phyloP scores from a whole-genome alignment of 257 asterid genomes.

The Lantana camara region DNA sequence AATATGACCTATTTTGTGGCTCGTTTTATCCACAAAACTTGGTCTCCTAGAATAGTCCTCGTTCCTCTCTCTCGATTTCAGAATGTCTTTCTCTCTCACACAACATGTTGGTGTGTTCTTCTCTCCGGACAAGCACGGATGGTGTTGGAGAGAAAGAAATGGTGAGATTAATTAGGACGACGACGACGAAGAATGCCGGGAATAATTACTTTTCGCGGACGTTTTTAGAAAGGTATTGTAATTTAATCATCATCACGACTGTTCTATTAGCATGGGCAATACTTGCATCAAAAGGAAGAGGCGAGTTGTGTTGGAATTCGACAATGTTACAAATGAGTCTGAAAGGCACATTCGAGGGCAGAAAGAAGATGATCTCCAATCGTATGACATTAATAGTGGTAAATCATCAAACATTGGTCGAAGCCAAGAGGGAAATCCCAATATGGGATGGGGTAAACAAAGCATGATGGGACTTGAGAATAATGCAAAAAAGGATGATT shows the following conservation, averaged over 20 bases:
- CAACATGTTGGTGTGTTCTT: not conserved
- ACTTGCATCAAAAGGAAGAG: conserved; percentile 37
- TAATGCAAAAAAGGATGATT: not conserved
- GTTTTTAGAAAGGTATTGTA: conserved; percentile 4
- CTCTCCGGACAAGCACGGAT: not conserved
- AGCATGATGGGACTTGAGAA: not conserved
- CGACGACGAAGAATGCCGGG: not conserved
- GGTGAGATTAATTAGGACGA: not conserved
- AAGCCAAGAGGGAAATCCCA: not conserved
- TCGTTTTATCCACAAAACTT: conserved; percentile 15
- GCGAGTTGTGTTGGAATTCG: conserved; percentile 11
- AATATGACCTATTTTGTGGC: conserved; percentile 19
- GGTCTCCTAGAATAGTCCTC: not conserved
- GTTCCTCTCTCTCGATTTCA: not conserved
- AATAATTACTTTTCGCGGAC: conserved; percentile 2
- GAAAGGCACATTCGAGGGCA: conserved; percentile 3
- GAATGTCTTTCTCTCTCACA: conserved; percentile 22
- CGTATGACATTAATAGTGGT: no score
- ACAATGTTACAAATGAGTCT: conserved; percentile 11
- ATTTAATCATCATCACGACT: no score
- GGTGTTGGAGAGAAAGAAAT: conserved; percentile 27
- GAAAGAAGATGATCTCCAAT: not conserved
- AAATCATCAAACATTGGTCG: not conserved
- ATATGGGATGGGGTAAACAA: not conserved
- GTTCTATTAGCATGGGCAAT: conserved; percentile 40